Evolutionary conservation across 768 basidiomycete species (phyloP), one percentile per base, ranked within the genome.

Genomic region (Mycena galericulata): DNA sequence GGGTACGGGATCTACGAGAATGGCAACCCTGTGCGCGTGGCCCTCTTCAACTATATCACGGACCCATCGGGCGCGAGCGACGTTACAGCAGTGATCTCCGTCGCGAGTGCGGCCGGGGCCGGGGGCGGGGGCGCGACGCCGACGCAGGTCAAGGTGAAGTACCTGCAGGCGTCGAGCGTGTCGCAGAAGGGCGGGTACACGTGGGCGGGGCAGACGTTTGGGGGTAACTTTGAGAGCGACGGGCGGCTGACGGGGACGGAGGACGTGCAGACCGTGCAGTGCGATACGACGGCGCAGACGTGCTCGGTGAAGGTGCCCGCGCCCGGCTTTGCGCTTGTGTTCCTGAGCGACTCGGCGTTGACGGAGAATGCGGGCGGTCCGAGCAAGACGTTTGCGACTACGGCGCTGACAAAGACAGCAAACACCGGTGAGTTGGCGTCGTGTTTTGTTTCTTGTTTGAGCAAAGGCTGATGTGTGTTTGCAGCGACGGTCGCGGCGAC

Each of bases 1-100:
- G 84, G 86, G 9, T 91, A 93, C 74, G 91, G 86, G 11, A 87
- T 95, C 56, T 95, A 93, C 75, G 92, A 95, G 76, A 82, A 89
- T 65, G 90, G 87, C 22, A 79, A 80, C 8, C 86, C 90, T 0
- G 82, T 84, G 1, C 86, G 91, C 46, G 82, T 93, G 17, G 88
- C 87, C 17, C 76, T 95, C 38, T 84, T 95, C 81, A 96, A 95
- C 79, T 94, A 86, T 72, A 83, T 92, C 62, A 82, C 84, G 36
- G 92, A 93, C 72, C 70, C 82, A 0, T 80, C 85, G 3, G 91
- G 91, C 34, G 86, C 83, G 1, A 88, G 83, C 74, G 84, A 89
- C 69, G 82, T 87, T 65, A 85, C 79, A 0, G 89, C 84, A 4
- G 81, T 81, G 9, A 83, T 94, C 56, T 79, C 83, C 4, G 74